Evolutionary conservation across 768 basidiomycete species (phyloP).

Genomic region (Boletus insuetus): DNA sequence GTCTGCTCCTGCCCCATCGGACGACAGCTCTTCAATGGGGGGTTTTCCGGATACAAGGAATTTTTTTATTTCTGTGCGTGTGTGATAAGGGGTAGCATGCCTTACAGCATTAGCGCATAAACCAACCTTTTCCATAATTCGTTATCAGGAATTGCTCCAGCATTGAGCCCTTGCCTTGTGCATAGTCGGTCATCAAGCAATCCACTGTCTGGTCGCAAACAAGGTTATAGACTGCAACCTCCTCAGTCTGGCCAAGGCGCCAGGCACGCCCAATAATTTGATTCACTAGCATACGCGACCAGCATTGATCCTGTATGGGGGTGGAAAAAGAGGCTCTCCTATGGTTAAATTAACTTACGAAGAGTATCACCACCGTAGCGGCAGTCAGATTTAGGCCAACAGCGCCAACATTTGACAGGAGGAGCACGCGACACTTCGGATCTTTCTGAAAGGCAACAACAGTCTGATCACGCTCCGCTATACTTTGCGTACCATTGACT

Average conservation of each 20-base stretch:
- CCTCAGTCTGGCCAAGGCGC: conserved; percentile 8
- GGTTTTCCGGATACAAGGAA: neutral
- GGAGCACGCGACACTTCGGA: neutral
- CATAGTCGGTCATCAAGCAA: conserved; percentile 10
- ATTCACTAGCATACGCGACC: conserved; percentile 11
- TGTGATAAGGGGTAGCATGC: too few relatives aligned
- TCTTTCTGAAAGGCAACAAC: neutral
- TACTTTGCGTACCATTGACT: conserved; percentile 2
- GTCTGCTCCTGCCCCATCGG: neutral
- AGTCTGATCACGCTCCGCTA: neutral
- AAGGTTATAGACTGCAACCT: conserved; percentile 8
- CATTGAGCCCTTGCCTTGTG: conserved; percentile 11
- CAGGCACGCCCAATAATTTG: conserved; percentile 13
- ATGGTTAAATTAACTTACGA: neutral
- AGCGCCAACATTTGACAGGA: conserved; percentile 1
- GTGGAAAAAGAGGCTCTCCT: neutral
- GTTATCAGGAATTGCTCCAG: conserved; percentile 4
- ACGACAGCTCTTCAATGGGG: neutral
- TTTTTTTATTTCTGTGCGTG: neutral
- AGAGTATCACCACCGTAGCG: conserved; percentile 2
- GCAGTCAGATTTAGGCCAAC: conserved; percentile 4
- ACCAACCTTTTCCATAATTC: neutral
- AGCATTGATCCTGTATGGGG: neutral
- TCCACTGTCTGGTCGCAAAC: conserved; percentile 9
- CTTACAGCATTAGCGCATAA: neutral